Evolutionary conservation across 805 yeast genomes (phyloP), one percentile per base, ranked within the genome.

Genomic region (Yarrowia porcina): DNA sequence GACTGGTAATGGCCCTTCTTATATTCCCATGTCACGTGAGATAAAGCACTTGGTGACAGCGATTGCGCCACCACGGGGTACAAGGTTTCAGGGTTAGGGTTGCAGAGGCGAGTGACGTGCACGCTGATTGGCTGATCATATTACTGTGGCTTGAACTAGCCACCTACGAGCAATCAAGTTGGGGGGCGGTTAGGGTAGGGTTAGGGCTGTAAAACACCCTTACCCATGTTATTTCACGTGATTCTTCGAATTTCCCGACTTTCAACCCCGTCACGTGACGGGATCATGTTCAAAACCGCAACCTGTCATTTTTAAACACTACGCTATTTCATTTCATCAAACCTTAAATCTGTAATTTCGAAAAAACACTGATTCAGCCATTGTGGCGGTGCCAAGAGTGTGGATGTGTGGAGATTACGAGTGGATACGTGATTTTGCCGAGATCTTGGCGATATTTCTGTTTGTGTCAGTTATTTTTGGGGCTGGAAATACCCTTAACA

Each of bases 1-100:
- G 8, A 25, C 28, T 8, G 8, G n/a, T n/a, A n/a, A n/a, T 39
- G 20, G 9, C 15, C 30, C 33, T 23, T 23, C 20, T 41, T 21
- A 7, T 32, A 4, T 17, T 17, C 36, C n/a, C n/a, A 3, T 1
- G 17, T 28, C 52, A 45, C 52, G 52, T 45, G 52, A 30, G 52
- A 45, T 45, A 45, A 45, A 45, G 52, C 52, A 45, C 52, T 18
- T n/a, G 15, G 13, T 6, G 10, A 45, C 52, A 30, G 52, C 52
- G 52, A 45, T 45, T 45, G 52, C 52, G 52, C 52, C 52, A 45
- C 52, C 36, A 30, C 36, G 18, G 20, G 11, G 2, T 9, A 11
- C 12, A 30, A 25, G 30, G 11, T 20, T n/a, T 8, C 36, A 10
- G 36, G 52, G 52, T 18, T 45, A 28, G 27, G 52, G 52, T 18